Conservation (phyloP, 176 grass and related monocot genomes). For the Oryza glumipatula region DNA sequence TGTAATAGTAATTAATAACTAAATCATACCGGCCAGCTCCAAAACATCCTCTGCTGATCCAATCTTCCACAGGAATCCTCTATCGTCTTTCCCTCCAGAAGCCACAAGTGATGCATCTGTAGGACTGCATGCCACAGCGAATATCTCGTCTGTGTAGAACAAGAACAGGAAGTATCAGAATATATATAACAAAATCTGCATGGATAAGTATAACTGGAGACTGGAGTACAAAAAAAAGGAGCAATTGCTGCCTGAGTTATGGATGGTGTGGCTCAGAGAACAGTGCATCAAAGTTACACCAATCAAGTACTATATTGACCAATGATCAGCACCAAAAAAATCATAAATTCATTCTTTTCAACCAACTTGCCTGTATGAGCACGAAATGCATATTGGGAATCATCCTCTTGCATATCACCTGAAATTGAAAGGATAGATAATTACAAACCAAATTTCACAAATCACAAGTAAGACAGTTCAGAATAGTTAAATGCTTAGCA, state of each 20-base stretch:
- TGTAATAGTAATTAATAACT: neutral
- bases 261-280: neutral
- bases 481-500: slow-evolving; percentile 11
- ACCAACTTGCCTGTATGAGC: slow-evolving; percentile 56
- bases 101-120: slow-evolving; percentile 72
- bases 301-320: slow-evolving; percentile 7
- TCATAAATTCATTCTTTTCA: neutral
- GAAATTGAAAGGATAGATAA: slow-evolving; percentile 22
- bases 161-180: slow-evolving; percentile 26
- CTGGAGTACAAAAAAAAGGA: slow-evolving; percentile 4
- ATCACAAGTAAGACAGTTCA: neutral
- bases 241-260: neutral
- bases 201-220: slow-evolving; percentile 15
- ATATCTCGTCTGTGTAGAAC: slow-evolving; percentile 74
- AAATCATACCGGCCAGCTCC: slow-evolving; percentile 62
- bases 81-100: slow-evolving; percentile 90
- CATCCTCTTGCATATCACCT: slow-evolving; percentile 37
- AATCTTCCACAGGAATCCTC: slow-evolving; percentile 90
- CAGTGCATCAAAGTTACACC: neutral
- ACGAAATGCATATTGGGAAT: slow-evolving; percentile 51
- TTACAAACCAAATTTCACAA: slow-evolving; percentile 8
- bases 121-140: slow-evolving; percentile 75
- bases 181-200: neutral
- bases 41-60: slow-evolving; percentile 53
- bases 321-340: neutral